Percentiles rank a stretch among this genome's conserved stretches.
These are phyloP conservation scores for Penicillium oxalicum DNA, from an alignment of 2,329 filamentous ascomycete species.

Conservation along the genomic window DNA sequence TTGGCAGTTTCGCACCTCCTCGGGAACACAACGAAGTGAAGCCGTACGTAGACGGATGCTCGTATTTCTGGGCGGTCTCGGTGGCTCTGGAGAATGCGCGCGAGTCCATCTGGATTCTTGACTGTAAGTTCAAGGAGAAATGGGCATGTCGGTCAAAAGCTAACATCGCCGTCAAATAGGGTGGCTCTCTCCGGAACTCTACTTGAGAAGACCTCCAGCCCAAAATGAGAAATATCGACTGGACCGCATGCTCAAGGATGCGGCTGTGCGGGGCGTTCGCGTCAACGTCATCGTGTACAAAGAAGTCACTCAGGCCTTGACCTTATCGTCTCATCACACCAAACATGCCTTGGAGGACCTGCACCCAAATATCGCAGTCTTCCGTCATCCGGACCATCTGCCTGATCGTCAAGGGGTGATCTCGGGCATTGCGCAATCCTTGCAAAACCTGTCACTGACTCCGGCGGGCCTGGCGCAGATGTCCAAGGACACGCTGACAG, in stretches of 20 bases:
- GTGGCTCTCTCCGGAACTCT: slow-evolving; percentile 86
- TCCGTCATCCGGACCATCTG: slow-evolving; percentile 82
- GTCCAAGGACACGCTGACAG: slow-evolving; percentile 66
- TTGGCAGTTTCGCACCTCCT: slow-evolving; percentile 64
- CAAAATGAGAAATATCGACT: slow-evolving; percentile 77
- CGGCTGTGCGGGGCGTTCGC: slow-evolving; percentile 76
- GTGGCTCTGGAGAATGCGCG: slow-evolving; percentile 69
- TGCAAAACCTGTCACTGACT: slow-evolving; percentile 51
- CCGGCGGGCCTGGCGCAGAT: slow-evolving; percentile 56
- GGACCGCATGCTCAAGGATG: slow-evolving; percentile 74
- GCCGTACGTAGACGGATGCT: slow-evolving; percentile 81
- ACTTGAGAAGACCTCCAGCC: slow-evolving; percentile 74
- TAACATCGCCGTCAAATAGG: slow-evolving; percentile 23
- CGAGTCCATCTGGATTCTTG: slow-evolving; percentile 76
- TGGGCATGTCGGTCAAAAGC: not conserved
- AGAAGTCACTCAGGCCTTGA: slow-evolving; percentile 75
- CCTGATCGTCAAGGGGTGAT: slow-evolving; percentile 65
- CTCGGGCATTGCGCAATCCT: slow-evolving; percentile 51
- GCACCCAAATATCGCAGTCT: slow-evolving; percentile 80
- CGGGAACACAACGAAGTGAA: slow-evolving; percentile 68
- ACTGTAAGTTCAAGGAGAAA: slow-evolving; percentile 47
- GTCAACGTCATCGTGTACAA: slow-evolving; percentile 89
- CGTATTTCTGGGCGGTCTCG: slow-evolving; percentile 81
- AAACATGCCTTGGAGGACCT: slow-evolving; percentile 70
- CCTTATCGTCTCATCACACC: slow-evolving; percentile 66